phyloP scores from a whole-genome alignment of 1,284 basidiomycete species.

The Coriolopsis trogii region DNA sequence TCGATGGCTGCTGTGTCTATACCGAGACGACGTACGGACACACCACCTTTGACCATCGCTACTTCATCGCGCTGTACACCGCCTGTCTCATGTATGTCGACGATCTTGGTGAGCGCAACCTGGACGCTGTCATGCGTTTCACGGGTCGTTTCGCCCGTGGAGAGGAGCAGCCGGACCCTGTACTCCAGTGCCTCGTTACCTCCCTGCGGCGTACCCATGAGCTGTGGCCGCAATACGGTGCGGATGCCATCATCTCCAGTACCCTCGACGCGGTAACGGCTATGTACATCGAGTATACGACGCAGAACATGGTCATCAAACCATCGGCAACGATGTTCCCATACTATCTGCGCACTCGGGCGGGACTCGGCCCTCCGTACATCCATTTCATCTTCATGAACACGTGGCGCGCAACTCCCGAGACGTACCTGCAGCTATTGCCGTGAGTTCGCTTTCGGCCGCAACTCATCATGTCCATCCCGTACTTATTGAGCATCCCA shows the following conservation, averaged over 20 bases:
- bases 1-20: conserved; percentile 15
- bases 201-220: conserved; percentile 9
- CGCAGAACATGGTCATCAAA: conserved; percentile 7
- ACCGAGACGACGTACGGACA: conserved; percentile 19
- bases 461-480: background rate
- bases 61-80: conserved; percentile 18
- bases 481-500: background rate
- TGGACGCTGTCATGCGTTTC: conserved; percentile 17
- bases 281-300: conserved; percentile 16
- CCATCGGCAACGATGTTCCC: conserved; percentile 18
- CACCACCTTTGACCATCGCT: conserved; percentile 12
- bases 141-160: conserved; percentile 13
- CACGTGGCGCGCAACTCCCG: conserved; percentile 9
- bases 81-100: conserved; percentile 20
- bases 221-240: conserved; percentile 15
- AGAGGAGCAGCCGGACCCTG: conserved; percentile 12
- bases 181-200: conserved; percentile 13
- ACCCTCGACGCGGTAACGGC: conserved; percentile 19
- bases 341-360: conserved; percentile 14
- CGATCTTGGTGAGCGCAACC: conserved; percentile 9
- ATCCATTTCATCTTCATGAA: conserved; percentile 17
- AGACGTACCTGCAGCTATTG: conserved; percentile 18
- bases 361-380: conserved; percentile 19
- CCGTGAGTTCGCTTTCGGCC: conserved; percentile 9
- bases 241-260: conserved; percentile 17